Base-by-base conservation (phyloP, 495 filamentous ascomycete species). In the Astrocystis sublimbata region DNA sequence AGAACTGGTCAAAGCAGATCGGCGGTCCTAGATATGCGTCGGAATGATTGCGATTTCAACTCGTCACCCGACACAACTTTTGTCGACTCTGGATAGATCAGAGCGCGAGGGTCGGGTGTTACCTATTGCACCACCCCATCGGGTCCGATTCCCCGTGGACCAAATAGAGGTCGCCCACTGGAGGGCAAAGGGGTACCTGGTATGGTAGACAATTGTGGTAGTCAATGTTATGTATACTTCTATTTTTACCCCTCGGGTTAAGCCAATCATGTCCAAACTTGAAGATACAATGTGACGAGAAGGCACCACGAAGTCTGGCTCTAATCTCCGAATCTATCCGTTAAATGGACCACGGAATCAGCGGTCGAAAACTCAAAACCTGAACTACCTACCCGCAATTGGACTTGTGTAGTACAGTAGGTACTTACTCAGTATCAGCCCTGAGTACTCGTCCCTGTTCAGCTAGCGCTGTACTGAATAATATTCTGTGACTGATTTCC, bases 61-160 rank as follows among this genome's bases (percentile, higher is more conserved):
- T 65, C 43, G 40, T 45, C 53, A 42, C 33, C 54, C 41, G n/a
- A 41, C 50, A 49, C 8, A 54, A 46, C 38, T 56, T 26, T 43
- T 65, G 56, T 61, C 60, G 46, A 60, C 41, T 64, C 58, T 53
- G 60, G 56, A 63, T 65, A 66, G 65, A 70, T 57, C 57, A 55
- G 41, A 41, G 43, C 23, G 51, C 49, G 30, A 54, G 28, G 38
- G 30, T 42, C 33, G 42, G n/a, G n/a, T n/a, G n/a, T n/a, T n/a
- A 30, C 42, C 31, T 47, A 19, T 64, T 58, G 65, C 56, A 65
- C 58, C 58, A 63, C 64, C 58, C 49, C 35, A 51, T 41, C 42
- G 33, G 58, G 38, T 31, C 30, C 38, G 38, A 54, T 40, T 30
- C 49, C 36, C 49, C 8, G 23, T 26, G 38, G 38, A 59, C 43